Percentiles rank a stretch among this genome's conserved stretches.
These are phyloP conservation scores for Nannizzia gypsea DNA, from an alignment of 2,329 filamentous ascomycete species.

Conservation along the genomic window DNA sequence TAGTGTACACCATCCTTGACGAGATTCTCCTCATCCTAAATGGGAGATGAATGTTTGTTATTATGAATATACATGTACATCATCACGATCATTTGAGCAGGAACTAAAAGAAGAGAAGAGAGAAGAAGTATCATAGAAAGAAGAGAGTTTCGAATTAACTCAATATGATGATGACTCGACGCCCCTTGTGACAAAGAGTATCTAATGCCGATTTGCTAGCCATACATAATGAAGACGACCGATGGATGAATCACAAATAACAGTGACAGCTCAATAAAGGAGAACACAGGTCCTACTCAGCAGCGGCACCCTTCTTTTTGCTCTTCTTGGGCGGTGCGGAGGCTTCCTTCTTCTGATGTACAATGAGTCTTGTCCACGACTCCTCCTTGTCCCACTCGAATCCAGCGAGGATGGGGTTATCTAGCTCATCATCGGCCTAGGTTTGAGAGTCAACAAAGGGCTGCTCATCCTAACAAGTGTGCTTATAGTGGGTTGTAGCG, in stretches of 20 bases:
- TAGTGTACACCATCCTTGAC: constrained; percentile 60
- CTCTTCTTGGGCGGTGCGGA: constrained; percentile 46
- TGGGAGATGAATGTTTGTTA: constrained; percentile 1
- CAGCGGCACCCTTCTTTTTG: constrained; percentile 44
- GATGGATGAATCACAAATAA: background rate
- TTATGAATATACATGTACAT: background rate
- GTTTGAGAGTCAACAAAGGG: background rate
- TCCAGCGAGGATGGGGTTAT: constrained; percentile 73
- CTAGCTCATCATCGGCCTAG: constrained; percentile 83
- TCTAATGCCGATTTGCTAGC: constrained; percentile 2
- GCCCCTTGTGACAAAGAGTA: constrained; percentile 1
- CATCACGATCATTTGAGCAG: background rate
- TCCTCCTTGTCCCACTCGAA: constrained; percentile 96
- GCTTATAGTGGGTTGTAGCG: no score
- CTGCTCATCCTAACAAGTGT: no score
- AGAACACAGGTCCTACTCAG: background rate
- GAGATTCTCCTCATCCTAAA: constrained; percentile 53
- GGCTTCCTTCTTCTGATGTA: constrained; percentile 68
- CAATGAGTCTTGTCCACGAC: constrained; percentile 74
- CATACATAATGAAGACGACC: background rate
- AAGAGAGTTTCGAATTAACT: background rate
- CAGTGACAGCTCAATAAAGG: no score
- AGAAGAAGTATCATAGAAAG: background rate
- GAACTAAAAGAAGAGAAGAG: background rate
- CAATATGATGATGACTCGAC: background rate